Evolutionary conservation across 805 yeast genomes (phyloP).

Genomic region (Saccharomyces mikatae): DNA sequence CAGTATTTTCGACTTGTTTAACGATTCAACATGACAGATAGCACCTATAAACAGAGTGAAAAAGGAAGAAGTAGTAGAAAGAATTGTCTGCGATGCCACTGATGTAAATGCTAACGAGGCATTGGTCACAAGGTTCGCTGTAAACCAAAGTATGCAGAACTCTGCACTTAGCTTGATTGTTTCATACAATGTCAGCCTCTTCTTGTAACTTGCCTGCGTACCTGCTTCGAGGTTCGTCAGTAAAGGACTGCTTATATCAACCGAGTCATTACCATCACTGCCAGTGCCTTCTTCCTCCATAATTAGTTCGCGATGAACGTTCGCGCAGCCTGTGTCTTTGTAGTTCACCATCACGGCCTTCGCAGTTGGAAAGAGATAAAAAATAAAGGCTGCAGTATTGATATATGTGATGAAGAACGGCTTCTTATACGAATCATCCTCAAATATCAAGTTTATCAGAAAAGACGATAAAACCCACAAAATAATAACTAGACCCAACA

Average conservation of each 20-base stretch:
- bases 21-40: constrained; percentile 57
- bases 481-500: constrained; percentile 66
- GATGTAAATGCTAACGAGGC: constrained; percentile 82
- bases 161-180: constrained; percentile 70
- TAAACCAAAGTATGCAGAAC: constrained; percentile 83
- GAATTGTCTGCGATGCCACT: constrained; percentile 88
- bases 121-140: constrained; percentile 83
- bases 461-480: constrained; percentile 91
- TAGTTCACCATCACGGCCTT: constrained; percentile 24
- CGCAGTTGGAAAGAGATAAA: constrained; percentile 62
- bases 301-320: constrained; percentile 22
- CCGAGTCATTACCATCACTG: not conserved
- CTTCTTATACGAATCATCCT: constrained; percentile 62
- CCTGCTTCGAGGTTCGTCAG: not conserved
- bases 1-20: constrained; percentile 53
- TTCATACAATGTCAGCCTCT: constrained; percentile 38
- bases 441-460: constrained; percentile 69
- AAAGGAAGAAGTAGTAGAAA: constrained; percentile 87
- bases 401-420: constrained; percentile 90
- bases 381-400: constrained; percentile 75
- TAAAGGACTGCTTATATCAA: not conserved
- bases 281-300: constrained; percentile 26
- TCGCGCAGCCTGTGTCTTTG: constrained; percentile 23
- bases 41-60: constrained; percentile 84
- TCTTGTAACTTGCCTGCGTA: not conserved